Base-by-base conservation (phyloP, 106 monocot species). In the Dioscorea dumetorum region DNA sequence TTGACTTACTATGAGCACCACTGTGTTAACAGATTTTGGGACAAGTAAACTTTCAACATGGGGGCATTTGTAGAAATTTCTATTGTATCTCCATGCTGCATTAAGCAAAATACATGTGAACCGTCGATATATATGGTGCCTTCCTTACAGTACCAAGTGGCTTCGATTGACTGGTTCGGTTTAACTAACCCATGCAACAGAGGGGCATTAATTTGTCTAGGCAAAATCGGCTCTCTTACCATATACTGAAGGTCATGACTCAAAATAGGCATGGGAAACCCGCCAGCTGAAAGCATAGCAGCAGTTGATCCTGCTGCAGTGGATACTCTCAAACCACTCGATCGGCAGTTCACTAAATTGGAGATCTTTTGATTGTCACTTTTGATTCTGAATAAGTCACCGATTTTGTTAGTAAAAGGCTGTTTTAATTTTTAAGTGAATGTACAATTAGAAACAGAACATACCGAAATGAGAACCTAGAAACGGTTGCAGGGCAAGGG, bases 241-340 rank as follows among this genome's bases (percentile, higher is more conserved):
- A 92, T 99, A 28, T 87, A 93, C 69, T 99, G 92, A 60, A 99
- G 84, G 33, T 92, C 90, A 17, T n/a, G 34, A 56, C 76, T 70
- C 12, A 72, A 69, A 35, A 90, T 83, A 2, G 84, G 80, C 97
- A 99, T 87, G 4, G 79, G 58, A 63, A 81, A 85, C 22, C 92
- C 97, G 49, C 97, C 97, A 24, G 87, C 89, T 50, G 97, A 99
- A 74, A 82, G 80, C 92, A 99, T 92, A 4, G 97, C 97, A 67
- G 97, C 97, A 32, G 97, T 93, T 60, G 97, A 99, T 68, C 97
- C 92, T 24, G 92, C 78, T 64, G 92, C 82, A 28, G 92, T 99
- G 71, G 75, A 89, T 33, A 93, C 79, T 57, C 97, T 82, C 24
- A 99, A 73, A 20, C 92, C 92, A 63, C 97, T 99, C 61, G 92